Base-by-base conservation (phyloP, 192 early-diverging fungal species). In the Umbelopsis sp. region DNA sequence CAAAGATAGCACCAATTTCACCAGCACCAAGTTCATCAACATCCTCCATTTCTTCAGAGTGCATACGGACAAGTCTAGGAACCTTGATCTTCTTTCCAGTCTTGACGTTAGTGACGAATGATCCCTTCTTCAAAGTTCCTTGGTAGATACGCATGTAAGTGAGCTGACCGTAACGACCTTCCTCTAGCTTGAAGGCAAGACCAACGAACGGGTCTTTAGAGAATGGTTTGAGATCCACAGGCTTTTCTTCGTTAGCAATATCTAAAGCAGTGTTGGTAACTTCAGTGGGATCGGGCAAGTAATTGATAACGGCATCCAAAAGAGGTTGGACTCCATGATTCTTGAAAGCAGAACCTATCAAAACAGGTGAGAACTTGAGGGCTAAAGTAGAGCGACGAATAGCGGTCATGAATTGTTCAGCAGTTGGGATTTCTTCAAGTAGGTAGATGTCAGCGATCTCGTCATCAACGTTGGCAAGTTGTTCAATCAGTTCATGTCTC, bases 111-210 rank as follows among this genome's bases (percentile, higher is more conserved):
- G 89, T 85, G 70, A 97, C 90, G 76, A 90, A 93, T 69, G 92
- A 91, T 47, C 96, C 96, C 77, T 92, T 95, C 52, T 86, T 86
- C 53, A 99, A 77, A 65, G 86, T 85, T 38, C 97, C 97, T 82
- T 98, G 96, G 83, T 99, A 99, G 16, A 99, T 90, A 73, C 97
- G 91, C 71, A 99, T 85, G 81, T 98, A 99, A 6, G 97, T 99
- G 68, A 99, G 85, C 79, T 99, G 96, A 31, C 96, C 97, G 78
- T 94, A 99, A 59, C 92, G 91, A 54, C 92, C 91, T 79, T 99
- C 96, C 81, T 98, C 96, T 25, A 96, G 86, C 80, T 92, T 95
- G 81, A 95, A 95, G 22, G 93, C 93, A 74, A 95, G 86, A 69
- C 91, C 93, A 59, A 95, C 91, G 77, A 93, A 93, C 20, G 91